phyloP scores from a whole-genome alignment of 768 basidiomycete species.

The Termitomyces sp. region DNA sequence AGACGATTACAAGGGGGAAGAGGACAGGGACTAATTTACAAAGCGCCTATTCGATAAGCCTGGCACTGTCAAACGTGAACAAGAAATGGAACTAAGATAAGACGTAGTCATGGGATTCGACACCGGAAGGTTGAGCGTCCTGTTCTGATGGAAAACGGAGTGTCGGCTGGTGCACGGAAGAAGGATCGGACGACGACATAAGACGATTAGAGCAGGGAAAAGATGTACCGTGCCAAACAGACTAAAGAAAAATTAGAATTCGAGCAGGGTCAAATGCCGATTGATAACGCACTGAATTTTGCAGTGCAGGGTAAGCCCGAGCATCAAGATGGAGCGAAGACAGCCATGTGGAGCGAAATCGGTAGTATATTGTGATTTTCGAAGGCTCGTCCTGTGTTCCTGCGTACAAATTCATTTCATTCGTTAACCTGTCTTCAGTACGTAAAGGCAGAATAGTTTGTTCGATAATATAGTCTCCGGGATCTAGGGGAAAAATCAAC shows the following conservation, averaged over 20 bases:
- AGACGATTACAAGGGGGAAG: background rate
- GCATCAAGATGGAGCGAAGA: background rate
- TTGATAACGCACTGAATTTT: background rate
- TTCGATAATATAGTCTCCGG: constrained; percentile 45
- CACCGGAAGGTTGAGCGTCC: background rate
- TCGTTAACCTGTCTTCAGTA: background rate
- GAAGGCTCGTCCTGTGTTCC: background rate
- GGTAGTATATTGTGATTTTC: constrained; percentile 2
- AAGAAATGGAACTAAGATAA: background rate
- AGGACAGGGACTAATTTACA: background rate
- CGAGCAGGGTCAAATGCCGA: background rate
- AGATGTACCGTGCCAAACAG: background rate
- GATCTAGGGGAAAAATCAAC: constrained; percentile 31
- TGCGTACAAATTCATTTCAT: background rate
- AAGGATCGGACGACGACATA: background rate
- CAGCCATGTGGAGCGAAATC: background rate
- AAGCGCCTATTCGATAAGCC: background rate
- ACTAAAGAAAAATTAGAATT: background rate
- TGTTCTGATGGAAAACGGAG: background rate
- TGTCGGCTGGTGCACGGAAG: background rate
- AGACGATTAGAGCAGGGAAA: background rate
- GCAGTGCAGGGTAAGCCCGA: background rate
- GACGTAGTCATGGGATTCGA: background rate
- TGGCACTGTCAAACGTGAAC: background rate
- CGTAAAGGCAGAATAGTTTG: constrained; percentile 35